phyloP scores from a whole-genome alignment of 2,329 filamentous ascomycete genomes.

The Plectosphaerella cucumerina region DNA sequence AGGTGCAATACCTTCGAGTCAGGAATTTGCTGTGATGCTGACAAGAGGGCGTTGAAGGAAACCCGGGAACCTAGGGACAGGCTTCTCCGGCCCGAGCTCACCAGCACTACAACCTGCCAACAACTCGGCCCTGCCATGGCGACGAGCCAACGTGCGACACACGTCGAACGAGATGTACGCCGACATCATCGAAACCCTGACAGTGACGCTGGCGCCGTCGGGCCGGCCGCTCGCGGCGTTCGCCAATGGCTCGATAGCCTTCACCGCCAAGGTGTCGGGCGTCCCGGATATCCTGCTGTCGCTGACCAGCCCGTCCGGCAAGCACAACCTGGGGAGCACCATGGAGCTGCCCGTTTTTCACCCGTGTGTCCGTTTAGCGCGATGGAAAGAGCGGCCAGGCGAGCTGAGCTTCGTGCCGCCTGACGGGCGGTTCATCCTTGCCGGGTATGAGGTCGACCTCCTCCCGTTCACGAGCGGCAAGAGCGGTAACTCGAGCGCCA shows the following conservation, averaged over 20 bases:
- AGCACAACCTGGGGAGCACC: conserved; percentile 66
- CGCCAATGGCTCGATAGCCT: conserved; percentile 87
- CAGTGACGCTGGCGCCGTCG: conserved; percentile 85
- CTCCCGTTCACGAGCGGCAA: conserved; percentile 65
- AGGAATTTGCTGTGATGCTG: background rate
- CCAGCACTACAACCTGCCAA: conserved; percentile 39
- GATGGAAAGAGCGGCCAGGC: conserved; percentile 84
- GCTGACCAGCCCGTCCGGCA: conserved; percentile 77
- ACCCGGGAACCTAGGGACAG: conserved; percentile 27
- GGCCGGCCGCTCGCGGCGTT: conserved; percentile 83
- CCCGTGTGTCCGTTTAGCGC: conserved; percentile 85
- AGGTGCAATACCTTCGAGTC: conserved; percentile 14
- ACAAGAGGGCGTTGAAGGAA: conserved; percentile 26
- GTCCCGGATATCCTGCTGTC: conserved; percentile 84
- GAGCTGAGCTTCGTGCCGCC: conserved; percentile 95
- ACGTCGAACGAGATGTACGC: conserved; percentile 97
- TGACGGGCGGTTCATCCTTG: conserved; percentile 88
- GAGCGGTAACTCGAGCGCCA: conserved; percentile 48
- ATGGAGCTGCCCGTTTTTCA: conserved; percentile 93
- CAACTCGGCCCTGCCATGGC: conserved; percentile 71
- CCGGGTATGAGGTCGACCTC: conserved; percentile 90
- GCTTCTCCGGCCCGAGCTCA: conserved; percentile 31
- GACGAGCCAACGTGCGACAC: conserved; percentile 85
- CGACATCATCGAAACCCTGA: conserved; percentile 86
- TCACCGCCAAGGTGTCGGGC: conserved; percentile 91